Evolutionary conservation across 257 asterid genomes (phyloP), one percentile per base, ranked within the genome.

Genomic region (Solanum sparsipilum): DNA sequence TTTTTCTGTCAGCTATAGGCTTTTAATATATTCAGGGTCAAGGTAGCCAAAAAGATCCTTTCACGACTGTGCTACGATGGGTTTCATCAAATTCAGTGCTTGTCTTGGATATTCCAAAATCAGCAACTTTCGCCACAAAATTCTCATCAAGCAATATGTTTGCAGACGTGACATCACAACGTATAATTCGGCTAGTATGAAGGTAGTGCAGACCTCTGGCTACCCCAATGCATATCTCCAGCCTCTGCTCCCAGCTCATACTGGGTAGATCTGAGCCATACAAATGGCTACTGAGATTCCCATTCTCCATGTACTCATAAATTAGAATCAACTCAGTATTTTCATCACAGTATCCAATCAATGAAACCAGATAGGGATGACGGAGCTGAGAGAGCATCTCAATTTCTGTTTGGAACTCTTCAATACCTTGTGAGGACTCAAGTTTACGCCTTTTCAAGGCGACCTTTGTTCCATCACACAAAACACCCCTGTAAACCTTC

Each of bases 391-490:
- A 65, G 32, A 65, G 32, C 7, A 4, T 65, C 32, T 1, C 3
- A 65, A 65, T 65, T 65, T 65, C 32, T 65, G 72, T n/a, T 65
- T 1, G 72, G 32, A 65, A 72, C 79, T 32, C 44, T 72, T 0
- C 4, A 71, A 72, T 1, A 72, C 79, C 44, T 72, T 32, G 32
- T 31, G 32, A 31, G 32, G 32, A 31, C 32, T 31, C 32, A 31
- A 31, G 32, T 31, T 31, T 31, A 31, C 32, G 32, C 32, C 32
- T 74, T 46, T 84, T 88, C 82, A 84, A 12, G 41, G 86, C 74
- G 44, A 88, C 87, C 35, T 52, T 88, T 34, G 89, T 34, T 56
- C 91, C 91, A 71, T 86, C 88, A 25, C 46, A 36, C 32, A 89
- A 89, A 18, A 86, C 56, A 48, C 85, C 89, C 32, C 70, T 89